Evolutionary conservation across 345 rosid species (phyloP).

Genomic region (Rhizophora mangle): DNA sequence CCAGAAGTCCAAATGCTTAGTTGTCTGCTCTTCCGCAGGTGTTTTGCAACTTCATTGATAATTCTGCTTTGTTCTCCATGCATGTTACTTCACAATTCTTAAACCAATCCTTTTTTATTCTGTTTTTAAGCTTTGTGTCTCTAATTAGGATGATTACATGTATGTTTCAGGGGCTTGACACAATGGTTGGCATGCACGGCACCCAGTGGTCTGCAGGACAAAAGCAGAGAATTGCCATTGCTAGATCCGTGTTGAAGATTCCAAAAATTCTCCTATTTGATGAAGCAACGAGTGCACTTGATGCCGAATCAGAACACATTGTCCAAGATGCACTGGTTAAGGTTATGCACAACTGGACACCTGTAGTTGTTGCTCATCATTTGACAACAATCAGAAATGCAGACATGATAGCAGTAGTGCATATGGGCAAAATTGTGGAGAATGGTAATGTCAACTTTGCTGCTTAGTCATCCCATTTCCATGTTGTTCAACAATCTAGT

Average conservation of each 20-base stretch:
- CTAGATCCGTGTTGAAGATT: conserved; percentile 77
- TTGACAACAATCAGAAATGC: conserved; percentile 78
- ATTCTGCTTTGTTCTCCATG: not conserved
- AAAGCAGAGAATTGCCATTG: conserved; percentile 63
- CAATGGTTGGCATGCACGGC: conserved; percentile 90
- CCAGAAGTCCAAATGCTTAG: too few species aligned
- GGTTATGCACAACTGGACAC: conserved; percentile 61
- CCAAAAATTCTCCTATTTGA: conserved; percentile 85
- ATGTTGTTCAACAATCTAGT: too few species aligned
- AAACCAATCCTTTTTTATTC: not conserved
- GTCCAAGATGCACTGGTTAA: conserved; percentile 77
- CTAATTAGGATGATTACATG: not conserved
- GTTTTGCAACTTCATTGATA: not conserved
- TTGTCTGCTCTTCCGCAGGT: not conserved
- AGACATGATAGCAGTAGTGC: conserved; percentile 65
- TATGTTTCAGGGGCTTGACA: conserved; percentile 61
- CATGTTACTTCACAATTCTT: too few species aligned
- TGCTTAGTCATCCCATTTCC: too few species aligned
- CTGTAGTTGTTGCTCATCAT: conserved; percentile 85
- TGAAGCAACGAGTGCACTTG: conserved; percentile 84
- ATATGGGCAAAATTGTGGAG: conserved; percentile 71
- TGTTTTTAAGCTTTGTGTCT: not conserved
- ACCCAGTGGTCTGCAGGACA: conserved; percentile 75
- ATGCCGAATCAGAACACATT: conserved; percentile 75
- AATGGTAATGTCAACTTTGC: not conserved